Evolutionary conservation across 139 green algal species (phyloP).

Genomic region (Coelastrella sp.): DNA sequence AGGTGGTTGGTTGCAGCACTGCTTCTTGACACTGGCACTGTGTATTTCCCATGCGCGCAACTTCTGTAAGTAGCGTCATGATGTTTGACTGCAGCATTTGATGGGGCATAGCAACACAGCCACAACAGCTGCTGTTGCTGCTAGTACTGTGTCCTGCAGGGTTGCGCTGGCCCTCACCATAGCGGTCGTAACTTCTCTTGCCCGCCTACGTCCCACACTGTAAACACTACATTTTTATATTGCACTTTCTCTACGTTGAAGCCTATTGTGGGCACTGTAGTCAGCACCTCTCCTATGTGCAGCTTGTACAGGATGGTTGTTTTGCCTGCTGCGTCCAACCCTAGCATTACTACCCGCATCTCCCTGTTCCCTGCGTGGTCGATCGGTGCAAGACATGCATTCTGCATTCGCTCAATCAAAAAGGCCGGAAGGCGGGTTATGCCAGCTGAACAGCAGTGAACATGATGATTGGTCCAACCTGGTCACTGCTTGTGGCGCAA

Average conservation of each 20-base stretch:
- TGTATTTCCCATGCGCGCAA: too few species aligned
- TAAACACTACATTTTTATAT: slow-evolving; percentile 97
- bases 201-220: slow-evolving; percentile 97
- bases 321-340: slow-evolving; percentile 98
- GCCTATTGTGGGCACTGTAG: slow-evolving; percentile 93
- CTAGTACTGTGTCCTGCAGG: too few species aligned
- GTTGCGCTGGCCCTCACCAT: slow-evolving; percentile 58
- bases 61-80: background rate
- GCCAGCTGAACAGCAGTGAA: too few species aligned
- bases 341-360: slow-evolving; percentile 91
- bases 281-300: slow-evolving; percentile 93
- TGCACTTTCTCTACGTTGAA: slow-evolving; percentile 77
- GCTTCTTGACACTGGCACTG: too few species aligned
- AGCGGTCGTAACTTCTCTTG: slow-evolving; percentile 96
- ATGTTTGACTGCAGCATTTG: background rate
- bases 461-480: background rate
- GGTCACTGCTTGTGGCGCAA: too few species aligned
- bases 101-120: background rate
- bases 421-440: too few species aligned
- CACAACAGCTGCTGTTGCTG: background rate
- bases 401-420: too few species aligned
- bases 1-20: too few species aligned
- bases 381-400: too few species aligned
- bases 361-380: slow-evolving; percentile 79
- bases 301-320: slow-evolving; percentile 99